Base-by-base conservation (phyloP, 305 asterid species). In the Solanum hybrid region DNA sequence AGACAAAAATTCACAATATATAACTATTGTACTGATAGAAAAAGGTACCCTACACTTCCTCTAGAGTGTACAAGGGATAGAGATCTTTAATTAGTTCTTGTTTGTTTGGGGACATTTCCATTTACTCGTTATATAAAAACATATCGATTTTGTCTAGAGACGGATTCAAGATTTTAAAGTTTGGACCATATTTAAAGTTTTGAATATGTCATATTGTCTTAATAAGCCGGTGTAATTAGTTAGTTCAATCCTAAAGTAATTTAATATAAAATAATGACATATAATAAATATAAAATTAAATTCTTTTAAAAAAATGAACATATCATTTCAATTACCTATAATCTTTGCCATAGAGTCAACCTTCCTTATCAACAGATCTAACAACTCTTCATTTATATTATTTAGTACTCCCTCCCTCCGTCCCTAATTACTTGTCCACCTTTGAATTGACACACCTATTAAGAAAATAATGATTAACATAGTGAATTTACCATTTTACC, bases 21-120 rank as follows among this genome's bases (percentile, higher is more conserved):
- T 67, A 92, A 93, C 79, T 93, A 93, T 85, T 93, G 94, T 36
- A 91, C 89, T 2, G 94, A 93, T 20, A 86, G 88, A 69, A 7
- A 51, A 26, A 91, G 94, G 84, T 85, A 84, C 74, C 92, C 93
- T 4, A 42, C 5, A 0, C 69, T 85, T 20, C 93, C 94, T 16
- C 88, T 75, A 6, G 94, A 93, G 88, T 93, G 94, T 88, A 28
- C 89, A 2, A 92, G 89, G 87, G 89, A 92, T 11, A 83, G 91
- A 79, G 93, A 92, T 57, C 74, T 92, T 33, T 92, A 28, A 26
- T 26, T 39, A 6, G 1, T 37, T n/a, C 86, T 79, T 79, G 29
- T 37, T 36, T 79, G 61, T 79, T n/a, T 57, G 61, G 61, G 26
- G 73, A 10, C 11, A 71, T 71, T 13, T 26, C 2, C 33, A 69